These are phyloP conservation scores for Coemansia sp. DNA, from an alignment of 192 early-diverging fungal genomes.

Conservation along the genomic window DNA sequence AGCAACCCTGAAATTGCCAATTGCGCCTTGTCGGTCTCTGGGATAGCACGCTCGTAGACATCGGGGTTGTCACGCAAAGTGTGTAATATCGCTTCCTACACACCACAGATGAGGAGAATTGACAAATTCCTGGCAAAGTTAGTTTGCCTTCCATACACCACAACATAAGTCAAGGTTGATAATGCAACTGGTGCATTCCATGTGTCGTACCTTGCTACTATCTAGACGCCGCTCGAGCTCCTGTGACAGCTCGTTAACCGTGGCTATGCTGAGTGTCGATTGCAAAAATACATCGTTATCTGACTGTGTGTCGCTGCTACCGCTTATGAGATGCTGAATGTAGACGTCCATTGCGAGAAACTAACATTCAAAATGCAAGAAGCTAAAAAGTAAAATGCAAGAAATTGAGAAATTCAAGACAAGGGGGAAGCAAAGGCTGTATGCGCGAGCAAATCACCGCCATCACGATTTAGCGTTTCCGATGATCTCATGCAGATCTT, in stretches of 20 bases:
- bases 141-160: background rate
- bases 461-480: too few relatives aligned
- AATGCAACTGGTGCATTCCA: too few relatives aligned
- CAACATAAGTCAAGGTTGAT: background rate
- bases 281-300: background rate
- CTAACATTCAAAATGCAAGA: background rate
- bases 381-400: background rate
- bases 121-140: background rate
- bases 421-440: background rate
- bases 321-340: slow-evolving; percentile 5
- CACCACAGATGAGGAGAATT: background rate
- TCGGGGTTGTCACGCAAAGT: slow-evolving; percentile 5
- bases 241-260: background rate
- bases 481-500: too few relatives aligned
- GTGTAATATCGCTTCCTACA: slow-evolving; percentile 14
- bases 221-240: slow-evolving; percentile 9
- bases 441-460: too few relatives aligned
- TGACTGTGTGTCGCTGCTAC: background rate
- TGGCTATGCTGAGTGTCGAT: background rate
- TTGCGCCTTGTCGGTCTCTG: slow-evolving; percentile 14
- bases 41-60: slow-evolving; percentile 10
- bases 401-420: background rate
- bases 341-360: slow-evolving; percentile 8
- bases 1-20: slow-evolving; percentile 17
- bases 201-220: background rate